A percentile compares a stretch with the other conserved stretches of the same genome.
phyloP scores from a whole-genome alignment of 345 rosid genomes.

The Hibiscus mutabilis region DNA sequence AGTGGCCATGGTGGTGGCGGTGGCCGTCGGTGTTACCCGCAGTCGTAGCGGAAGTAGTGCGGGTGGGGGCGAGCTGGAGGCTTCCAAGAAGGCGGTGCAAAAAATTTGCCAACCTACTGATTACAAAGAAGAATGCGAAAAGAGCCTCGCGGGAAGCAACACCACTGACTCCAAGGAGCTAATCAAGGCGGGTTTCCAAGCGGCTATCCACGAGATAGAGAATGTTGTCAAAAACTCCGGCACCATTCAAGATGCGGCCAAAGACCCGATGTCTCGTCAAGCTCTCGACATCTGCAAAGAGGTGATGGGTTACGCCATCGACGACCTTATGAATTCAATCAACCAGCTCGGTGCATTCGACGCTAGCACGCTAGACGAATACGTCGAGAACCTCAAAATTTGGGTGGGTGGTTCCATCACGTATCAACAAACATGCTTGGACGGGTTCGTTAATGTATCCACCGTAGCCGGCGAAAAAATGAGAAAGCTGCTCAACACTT shows the following conservation, averaged over 20 bases:
- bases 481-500: no score
- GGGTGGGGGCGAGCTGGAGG: neutral
- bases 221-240: neutral
- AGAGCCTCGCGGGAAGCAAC: neutral
- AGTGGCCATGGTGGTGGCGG: conserved; percentile 60
- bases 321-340: no score
- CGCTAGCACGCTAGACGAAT: no score
- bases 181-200: neutral
- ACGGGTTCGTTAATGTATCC: no score
- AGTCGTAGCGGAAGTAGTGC: neutral
- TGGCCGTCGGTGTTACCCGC: conserved; percentile 28
- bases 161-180: neutral
- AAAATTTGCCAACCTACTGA: conserved; percentile 64
- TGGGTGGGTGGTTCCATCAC: no score
- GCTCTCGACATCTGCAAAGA: no score
- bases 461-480: no score
- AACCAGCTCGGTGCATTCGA: no score
- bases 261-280: neutral
- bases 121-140: conserved; percentile 41
- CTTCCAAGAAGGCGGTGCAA: conserved; percentile 37
- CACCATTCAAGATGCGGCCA: neutral
- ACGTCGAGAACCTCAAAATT: no score
- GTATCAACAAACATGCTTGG: no score
- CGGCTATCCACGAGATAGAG: neutral
- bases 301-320: no score